Percentiles rank a stretch among this genome's conserved stretches.
These are phyloP conservation scores for Metschnikowia picachoensis DNA, from an alignment of 805 yeast genomes.

Conservation along the genomic window DNA sequence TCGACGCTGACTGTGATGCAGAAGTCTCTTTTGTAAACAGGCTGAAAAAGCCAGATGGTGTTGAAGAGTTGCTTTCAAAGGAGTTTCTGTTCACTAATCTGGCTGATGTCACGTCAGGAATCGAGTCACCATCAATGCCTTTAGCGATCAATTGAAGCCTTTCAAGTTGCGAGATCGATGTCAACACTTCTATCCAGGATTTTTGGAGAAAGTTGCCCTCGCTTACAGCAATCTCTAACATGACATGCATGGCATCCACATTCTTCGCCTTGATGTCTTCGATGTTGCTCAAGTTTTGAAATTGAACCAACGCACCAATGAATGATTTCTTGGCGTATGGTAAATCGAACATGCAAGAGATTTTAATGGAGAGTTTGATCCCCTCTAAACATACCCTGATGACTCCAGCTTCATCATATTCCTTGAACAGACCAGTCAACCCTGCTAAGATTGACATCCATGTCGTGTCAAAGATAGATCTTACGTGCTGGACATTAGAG, in stretches of 20 bases:
- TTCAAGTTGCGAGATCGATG: constrained; percentile 86
- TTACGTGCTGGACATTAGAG: constrained; percentile 83
- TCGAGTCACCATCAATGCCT: constrained; percentile 76
- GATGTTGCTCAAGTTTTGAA: constrained; percentile 73
- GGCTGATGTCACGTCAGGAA: constrained; percentile 84
- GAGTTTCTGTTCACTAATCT: constrained; percentile 50
- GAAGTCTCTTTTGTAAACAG: constrained; percentile 49
- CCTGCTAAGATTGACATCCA: constrained; percentile 99
- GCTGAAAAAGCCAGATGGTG: constrained; percentile 47
- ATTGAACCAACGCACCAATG: constrained; percentile 84
- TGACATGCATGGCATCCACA: constrained; percentile 69
- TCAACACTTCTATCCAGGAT: constrained; percentile 83
- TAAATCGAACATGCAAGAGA: constrained; percentile 78
- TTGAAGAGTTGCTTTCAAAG: constrained; percentile 48
- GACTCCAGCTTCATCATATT: constrained; percentile 71
- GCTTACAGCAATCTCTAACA: constrained; percentile 70
- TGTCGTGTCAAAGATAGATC: constrained; percentile 84
- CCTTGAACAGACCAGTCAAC: constrained; percentile 88
- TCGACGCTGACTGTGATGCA: constrained; percentile 64
- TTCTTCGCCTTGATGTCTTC: constrained; percentile 77
- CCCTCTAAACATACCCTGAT: constrained; percentile 78
- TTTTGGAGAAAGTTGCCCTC: constrained; percentile 70
- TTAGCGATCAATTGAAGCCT: constrained; percentile 82
- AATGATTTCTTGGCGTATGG: constrained; percentile 86
- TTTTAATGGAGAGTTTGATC: constrained; percentile 72